Evolutionary conservation across 345 rosid genomes (phyloP).

Genomic region (Brassica nigra): DNA sequence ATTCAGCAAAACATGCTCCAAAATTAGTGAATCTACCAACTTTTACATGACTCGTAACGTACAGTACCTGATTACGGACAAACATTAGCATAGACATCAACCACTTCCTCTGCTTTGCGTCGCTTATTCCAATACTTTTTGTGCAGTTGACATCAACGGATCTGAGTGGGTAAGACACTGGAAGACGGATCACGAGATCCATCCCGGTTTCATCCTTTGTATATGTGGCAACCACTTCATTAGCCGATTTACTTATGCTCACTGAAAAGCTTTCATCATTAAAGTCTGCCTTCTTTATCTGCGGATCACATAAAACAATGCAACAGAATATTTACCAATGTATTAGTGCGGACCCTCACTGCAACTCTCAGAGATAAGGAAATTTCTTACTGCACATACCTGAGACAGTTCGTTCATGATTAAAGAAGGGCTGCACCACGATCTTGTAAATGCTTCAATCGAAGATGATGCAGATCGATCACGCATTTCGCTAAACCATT

Average conservation of each 20-base stretch:
- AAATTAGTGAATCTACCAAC: too few relatives aligned
- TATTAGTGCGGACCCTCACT: slow-evolving; percentile 1
- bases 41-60: too few relatives aligned
- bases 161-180: slow-evolving; percentile 81
- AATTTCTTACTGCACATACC: slow-evolving; percentile 48
- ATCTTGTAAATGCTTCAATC: slow-evolving; percentile 81
- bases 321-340: not conserved
- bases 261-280: slow-evolving; percentile 85
- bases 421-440: slow-evolving; percentile 93
- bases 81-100: slow-evolving; percentile 91
- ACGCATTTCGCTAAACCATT: slow-evolving; percentile 85
- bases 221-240: slow-evolving; percentile 94
- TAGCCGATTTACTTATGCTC: slow-evolving; percentile 86
- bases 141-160: slow-evolving; percentile 82
- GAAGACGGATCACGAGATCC: slow-evolving; percentile 91
- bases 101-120: slow-evolving; percentile 97
- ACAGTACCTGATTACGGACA: slow-evolving; percentile 85
- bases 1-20: not conserved
- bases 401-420: slow-evolving; percentile 79
- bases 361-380: slow-evolving; percentile 15
- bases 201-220: slow-evolving; percentile 93
- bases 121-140: slow-evolving; percentile 91
- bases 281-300: slow-evolving; percentile 87
- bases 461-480: slow-evolving; percentile 68
- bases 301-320: slow-evolving; percentile 44